phyloP scores from a whole-genome alignment of 495 filamentous ascomycete species.

The Bombardia bombarda region DNA sequence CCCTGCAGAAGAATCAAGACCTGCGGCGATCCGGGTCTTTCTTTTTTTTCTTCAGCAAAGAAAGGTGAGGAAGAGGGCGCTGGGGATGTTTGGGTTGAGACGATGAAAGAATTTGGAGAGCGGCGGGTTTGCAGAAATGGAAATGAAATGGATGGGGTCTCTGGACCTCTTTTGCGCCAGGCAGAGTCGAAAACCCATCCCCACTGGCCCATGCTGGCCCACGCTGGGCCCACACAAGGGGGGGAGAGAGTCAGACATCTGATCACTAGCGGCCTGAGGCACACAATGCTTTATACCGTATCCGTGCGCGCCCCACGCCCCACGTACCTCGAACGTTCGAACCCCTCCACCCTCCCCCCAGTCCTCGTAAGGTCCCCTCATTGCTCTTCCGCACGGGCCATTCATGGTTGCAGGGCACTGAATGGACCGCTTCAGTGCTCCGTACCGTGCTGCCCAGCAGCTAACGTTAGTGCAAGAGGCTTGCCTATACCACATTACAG shows the following conservation, averaged over 20 bases:
- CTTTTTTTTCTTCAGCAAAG: not conserved
- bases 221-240: not conserved
- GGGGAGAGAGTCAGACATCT: constrained; percentile 1
- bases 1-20: not conserved
- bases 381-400: too few species aligned
- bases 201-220: constrained; percentile 1
- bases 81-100: constrained; percentile 10
- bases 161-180: constrained; percentile 8
- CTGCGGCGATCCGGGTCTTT: not conserved
- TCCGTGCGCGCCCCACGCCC: too few species aligned
- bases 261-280: too few species aligned
- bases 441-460: too few species aligned
- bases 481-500: too few species aligned
- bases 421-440: too few species aligned
- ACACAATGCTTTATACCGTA: too few species aligned
- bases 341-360: too few species aligned
- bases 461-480: too few species aligned
- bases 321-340: too few species aligned
- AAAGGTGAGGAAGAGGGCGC: not conserved
- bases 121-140: constrained; percentile 20
- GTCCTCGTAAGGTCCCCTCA: too few species aligned
- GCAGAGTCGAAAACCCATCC: not conserved
- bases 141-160: constrained; percentile 1
- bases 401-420: too few species aligned
- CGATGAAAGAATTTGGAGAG: constrained; percentile 31